Conservation (phyloP, 352 stramenopile genomes). For the Pythium apleroticum region DNA sequence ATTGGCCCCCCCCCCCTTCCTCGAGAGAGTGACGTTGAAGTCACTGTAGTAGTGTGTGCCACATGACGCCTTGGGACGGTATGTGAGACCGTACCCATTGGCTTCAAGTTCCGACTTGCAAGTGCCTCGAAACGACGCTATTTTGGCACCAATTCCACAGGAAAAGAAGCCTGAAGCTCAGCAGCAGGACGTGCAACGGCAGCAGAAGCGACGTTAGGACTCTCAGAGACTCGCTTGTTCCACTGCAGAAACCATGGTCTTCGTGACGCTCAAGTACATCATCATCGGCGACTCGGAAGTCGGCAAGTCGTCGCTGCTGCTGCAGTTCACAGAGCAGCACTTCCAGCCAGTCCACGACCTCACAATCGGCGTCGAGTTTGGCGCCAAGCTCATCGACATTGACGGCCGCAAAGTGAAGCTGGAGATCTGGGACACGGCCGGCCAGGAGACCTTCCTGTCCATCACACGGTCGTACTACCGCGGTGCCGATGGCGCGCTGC, state of each 20-base stretch:
- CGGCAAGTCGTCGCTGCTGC: slow-evolving; percentile 87
- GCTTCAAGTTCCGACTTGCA: background rate
- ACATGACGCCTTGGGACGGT: background rate
- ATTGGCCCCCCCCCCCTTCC: too few relatives aligned
- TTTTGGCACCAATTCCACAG: background rate
- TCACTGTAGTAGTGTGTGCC: too few relatives aligned
- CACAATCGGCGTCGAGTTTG: slow-evolving; percentile 92
- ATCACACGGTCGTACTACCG: slow-evolving; percentile 91
- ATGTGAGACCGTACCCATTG: slow-evolving; percentile 8
- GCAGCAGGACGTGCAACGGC: background rate
- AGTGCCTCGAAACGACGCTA: background rate
- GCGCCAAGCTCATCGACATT: slow-evolving; percentile 82
- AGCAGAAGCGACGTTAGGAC: background rate
- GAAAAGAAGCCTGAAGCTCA: slow-evolving; percentile 7
- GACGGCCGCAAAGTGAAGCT: slow-evolving; percentile 87
- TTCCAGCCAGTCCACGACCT: slow-evolving; percentile 90
- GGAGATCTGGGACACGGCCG: slow-evolving; percentile 92
- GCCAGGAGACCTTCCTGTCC: slow-evolving; percentile 88
- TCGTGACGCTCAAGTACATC: slow-evolving; percentile 90
- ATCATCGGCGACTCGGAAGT: slow-evolving; percentile 90
- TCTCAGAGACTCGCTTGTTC: background rate
- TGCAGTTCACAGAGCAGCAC: slow-evolving; percentile 91
- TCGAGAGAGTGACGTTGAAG: too few relatives aligned
- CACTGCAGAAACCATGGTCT: slow-evolving; percentile 52
- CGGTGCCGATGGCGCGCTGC: slow-evolving; percentile 79